These are phyloP conservation scores for Solanum medicagineum DNA, from an alignment of 257 asterid species.

Conservation along the genomic window DNA sequence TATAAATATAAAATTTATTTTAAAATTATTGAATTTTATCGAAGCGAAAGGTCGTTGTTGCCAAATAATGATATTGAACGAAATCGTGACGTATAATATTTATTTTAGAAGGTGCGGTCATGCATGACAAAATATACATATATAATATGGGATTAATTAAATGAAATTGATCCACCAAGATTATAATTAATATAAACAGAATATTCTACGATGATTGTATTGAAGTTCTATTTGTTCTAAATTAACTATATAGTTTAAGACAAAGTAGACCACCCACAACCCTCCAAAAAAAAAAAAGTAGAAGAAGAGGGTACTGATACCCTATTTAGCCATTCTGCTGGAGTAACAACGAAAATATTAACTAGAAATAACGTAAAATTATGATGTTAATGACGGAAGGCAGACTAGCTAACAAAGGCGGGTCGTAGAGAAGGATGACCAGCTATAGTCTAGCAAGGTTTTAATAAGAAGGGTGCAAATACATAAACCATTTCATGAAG, in stretches of 20 bases:
- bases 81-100: neutral
- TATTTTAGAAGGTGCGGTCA: neutral
- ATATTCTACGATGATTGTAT: neutral
- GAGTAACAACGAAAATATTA: neutral
- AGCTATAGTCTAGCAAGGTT: neutral
- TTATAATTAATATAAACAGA: neutral
- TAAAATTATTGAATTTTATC: neutral
- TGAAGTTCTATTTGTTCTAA: neutral
- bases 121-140: neutral
- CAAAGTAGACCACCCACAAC: neutral
- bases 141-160: neutral
- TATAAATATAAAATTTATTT: neutral
- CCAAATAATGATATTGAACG: neutral
- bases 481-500: no score
- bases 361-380: no score
- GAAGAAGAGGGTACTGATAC: neutral
- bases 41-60: neutral
- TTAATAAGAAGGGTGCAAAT: neutral
- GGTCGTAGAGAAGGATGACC: neutral
- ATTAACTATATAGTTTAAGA: neutral
- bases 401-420: neutral
- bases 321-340: neutral
- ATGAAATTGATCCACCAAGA: neutral
- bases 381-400: neutral
- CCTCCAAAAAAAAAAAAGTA: neutral